Percentiles rank a stretch among this genome's conserved stretches.
Evolutionary conservation across 1,284 basidiomycete species (phyloP).

Genomic region (Meira miltonrushii): DNA sequence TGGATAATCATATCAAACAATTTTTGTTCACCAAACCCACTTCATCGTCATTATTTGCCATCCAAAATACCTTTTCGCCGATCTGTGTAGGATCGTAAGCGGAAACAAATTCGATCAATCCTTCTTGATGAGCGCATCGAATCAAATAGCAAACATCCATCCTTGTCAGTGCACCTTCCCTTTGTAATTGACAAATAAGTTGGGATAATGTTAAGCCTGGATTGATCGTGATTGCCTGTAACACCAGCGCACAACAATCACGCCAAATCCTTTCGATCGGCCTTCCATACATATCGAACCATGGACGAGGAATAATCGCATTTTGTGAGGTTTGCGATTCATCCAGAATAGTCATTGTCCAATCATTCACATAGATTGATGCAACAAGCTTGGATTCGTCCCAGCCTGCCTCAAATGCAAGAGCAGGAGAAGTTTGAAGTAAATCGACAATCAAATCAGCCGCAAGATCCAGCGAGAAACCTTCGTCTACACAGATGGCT

Average conservation of each 20-base stretch:
- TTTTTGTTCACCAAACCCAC: neutral
- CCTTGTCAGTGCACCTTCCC: neutral
- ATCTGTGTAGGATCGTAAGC: neutral
- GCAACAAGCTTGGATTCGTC: neutral
- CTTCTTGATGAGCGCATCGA: neutral
- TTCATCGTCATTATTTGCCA: neutral
- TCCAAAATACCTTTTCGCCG: neutral
- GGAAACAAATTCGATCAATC: neutral
- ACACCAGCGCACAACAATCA: neutral
- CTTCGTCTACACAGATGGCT: neutral
- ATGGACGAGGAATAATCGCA: neutral
- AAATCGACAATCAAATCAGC: neutral
- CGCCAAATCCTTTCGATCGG: neutral
- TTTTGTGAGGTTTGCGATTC: neutral
- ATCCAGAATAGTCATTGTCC: neutral
- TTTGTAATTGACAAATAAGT: neutral
- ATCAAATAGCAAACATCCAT: constrained; percentile 1
- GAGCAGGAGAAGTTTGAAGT: neutral
- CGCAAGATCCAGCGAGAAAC: neutral
- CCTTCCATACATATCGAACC: neutral
- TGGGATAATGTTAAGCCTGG: neutral
- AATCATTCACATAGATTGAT: neutral
- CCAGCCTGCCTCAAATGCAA: neutral
- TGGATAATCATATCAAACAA: neutral
- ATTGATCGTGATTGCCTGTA: neutral